phyloP scores from a whole-genome alignment of 139 green algal genomes.

The Chlamydomonas asymmetrica region DNA sequence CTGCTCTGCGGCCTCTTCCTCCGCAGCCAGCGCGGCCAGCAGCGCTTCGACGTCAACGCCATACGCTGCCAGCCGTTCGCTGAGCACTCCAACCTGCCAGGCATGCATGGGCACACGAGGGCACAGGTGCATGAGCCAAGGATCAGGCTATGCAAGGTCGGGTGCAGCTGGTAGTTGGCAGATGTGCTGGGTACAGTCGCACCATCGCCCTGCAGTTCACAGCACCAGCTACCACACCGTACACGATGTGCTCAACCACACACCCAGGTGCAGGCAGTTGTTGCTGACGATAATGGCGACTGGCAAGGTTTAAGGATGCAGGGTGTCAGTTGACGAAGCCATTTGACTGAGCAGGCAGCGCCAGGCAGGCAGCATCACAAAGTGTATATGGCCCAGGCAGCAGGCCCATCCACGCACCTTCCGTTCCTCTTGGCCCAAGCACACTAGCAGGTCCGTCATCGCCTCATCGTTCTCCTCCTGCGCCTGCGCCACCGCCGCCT shows the following conservation, averaged over 20 bases:
- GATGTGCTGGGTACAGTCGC: no score
- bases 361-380: background rate
- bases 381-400: background rate
- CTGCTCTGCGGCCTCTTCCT: constrained; percentile 6
- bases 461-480: constrained; percentile 60
- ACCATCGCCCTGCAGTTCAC: no score
- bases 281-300: no score
- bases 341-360: background rate
- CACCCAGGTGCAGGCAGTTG: no score
- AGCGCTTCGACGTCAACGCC: constrained; percentile 73
- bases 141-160: no score
- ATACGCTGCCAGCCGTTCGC: constrained; percentile 47
- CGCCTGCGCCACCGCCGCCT: constrained; percentile 32
- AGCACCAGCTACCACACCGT: no score
- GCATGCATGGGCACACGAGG: constrained; percentile 40
- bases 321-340: no score
- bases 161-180: no score
- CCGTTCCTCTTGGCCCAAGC: constrained; percentile 71
- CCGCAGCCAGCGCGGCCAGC: constrained; percentile 31
- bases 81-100: constrained; percentile 43
- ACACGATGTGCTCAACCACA: no score
- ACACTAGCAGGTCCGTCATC: constrained; percentile 87
- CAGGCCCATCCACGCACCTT: constrained; percentile 20
- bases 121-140: background rate
- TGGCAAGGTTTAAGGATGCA: no score